Conservation (phyloP, 495 filamentous ascomycete species). For the Annulohypoxylon stygium region DNA sequence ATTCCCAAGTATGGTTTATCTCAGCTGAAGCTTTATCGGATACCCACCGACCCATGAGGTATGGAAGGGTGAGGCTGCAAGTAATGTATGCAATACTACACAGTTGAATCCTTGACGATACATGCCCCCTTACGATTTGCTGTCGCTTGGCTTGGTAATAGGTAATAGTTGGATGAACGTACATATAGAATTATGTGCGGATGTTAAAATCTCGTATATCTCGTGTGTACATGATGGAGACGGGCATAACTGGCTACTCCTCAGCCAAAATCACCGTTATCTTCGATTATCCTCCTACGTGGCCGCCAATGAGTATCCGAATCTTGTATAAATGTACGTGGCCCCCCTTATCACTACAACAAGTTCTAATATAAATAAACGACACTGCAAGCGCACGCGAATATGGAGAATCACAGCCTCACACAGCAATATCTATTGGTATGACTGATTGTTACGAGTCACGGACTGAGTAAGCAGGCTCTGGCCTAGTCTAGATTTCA, state of each 20-base stretch:
- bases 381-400: background rate
- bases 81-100: background rate
- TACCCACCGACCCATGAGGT: background rate
- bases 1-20: constrained; percentile 12
- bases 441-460: background rate
- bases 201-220: constrained; percentile 2
- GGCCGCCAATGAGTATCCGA: background rate
- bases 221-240: background rate
- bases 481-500: background rate
- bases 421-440: background rate
- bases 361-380: background rate
- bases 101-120: background rate
- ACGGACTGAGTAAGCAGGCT: background rate
- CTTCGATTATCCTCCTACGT: constrained; percentile 11
- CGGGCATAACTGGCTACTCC: constrained; percentile 10
- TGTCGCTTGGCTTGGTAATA: background rate
- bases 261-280: background rate
- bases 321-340: constrained; percentile 12
- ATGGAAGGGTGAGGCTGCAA: background rate
- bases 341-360: constrained; percentile 8
- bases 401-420: background rate
- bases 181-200: background rate
- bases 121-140: background rate
- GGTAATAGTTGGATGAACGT: background rate
- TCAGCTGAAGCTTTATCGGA: background rate